Evolutionary conservation across 1,284 basidiomycete species (phyloP), one percentile per base, ranked within the genome.

Genomic region (Leccinum solheimii): DNA sequence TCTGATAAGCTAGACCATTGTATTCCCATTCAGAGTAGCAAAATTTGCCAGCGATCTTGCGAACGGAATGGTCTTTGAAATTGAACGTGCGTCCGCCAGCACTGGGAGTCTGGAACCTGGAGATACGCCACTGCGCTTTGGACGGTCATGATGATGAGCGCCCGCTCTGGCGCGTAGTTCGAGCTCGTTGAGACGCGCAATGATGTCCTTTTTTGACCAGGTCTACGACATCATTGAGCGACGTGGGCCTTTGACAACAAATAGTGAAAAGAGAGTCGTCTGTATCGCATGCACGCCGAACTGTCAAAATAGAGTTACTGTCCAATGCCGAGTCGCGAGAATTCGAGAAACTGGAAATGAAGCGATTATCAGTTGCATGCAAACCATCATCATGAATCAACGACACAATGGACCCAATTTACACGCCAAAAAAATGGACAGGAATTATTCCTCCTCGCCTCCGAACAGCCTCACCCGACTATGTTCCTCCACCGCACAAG

Each of bases 11-110:
- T 45, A 99, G 83, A 8, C 97, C 97, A 50, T 73, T 89, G 71
- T 97, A 98, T 32, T 92, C 88, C 81, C 88, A 92, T 6, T 97
- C 97, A 56, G 94, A 88, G 74, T 98, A 99, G 67, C 89, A 89
- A 71, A 98, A 94, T 67, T 94, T 91, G 59, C 98, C 78, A 0
- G 96, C 96, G 62, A 98, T 94, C 77, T 98, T 98, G 61, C 93
- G 88, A 48, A 83, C 83, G 2, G 91, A 82, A 67, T 94, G 83
- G 2, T 81, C 75, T n/a, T 83, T 75, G 72, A 95, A 91, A 66
- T 88, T 77, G 73, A 92, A 89, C 21, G 70, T 62, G 66, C 78
- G 80, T 43, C 62, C 56, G 10, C 56, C 38, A 3, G 57, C 36
- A 5, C 19, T 19, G 5, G 43, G 49, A 32, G 26, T 26, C 26